phyloP scores from a whole-genome alignment of 805 yeast species.

The Blastobotrys chiropterorum region DNA sequence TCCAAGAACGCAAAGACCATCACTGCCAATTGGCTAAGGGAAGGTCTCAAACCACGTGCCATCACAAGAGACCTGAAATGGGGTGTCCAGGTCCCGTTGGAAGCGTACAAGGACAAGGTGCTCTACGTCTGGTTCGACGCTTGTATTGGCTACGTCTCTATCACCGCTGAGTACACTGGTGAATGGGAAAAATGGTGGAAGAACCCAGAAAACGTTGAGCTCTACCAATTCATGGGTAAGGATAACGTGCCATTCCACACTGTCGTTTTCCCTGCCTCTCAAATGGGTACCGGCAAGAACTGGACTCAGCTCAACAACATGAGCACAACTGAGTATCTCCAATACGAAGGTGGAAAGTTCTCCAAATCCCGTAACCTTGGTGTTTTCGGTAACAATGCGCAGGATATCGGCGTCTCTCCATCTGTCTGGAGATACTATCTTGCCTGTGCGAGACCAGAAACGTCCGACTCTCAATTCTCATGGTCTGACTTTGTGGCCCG shows the following conservation, averaged over 20 bases:
- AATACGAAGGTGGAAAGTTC: slow-evolving; percentile 97
- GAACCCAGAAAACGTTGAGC: slow-evolving; percentile 77
- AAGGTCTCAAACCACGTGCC: slow-evolving; percentile 89
- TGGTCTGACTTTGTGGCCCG: slow-evolving; percentile 95
- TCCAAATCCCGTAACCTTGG: slow-evolving; percentile 98
- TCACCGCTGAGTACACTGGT: slow-evolving; percentile 84
- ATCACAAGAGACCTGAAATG: slow-evolving; percentile 95
- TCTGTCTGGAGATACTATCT: slow-evolving; percentile 98
- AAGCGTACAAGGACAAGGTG: slow-evolving; percentile 81
- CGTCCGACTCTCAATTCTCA: slow-evolving; percentile 93
- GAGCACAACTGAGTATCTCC: slow-evolving; percentile 92
- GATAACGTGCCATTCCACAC: slow-evolving; percentile 99
- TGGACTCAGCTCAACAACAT: slow-evolving; percentile 93
- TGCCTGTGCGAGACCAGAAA: slow-evolving; percentile 89
- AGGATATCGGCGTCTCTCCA: slow-evolving; percentile 83
- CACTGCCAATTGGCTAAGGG: slow-evolving; percentile 89
- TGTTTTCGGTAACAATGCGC: slow-evolving; percentile 96
- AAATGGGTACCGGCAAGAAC: slow-evolving; percentile 76
- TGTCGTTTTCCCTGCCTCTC: slow-evolving; percentile 92
- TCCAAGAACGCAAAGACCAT: slow-evolving; percentile 84
- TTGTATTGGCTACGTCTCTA: slow-evolving; percentile 91
- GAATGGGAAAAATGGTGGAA: slow-evolving; percentile 94
- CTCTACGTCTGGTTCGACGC: slow-evolving; percentile 99
- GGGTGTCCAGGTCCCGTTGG: slow-evolving; percentile 98
- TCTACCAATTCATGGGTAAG: slow-evolving; percentile 98